Base-by-base conservation (phyloP, 371 early-diverging fungal species). In the Rhizopus delemar region DNA sequence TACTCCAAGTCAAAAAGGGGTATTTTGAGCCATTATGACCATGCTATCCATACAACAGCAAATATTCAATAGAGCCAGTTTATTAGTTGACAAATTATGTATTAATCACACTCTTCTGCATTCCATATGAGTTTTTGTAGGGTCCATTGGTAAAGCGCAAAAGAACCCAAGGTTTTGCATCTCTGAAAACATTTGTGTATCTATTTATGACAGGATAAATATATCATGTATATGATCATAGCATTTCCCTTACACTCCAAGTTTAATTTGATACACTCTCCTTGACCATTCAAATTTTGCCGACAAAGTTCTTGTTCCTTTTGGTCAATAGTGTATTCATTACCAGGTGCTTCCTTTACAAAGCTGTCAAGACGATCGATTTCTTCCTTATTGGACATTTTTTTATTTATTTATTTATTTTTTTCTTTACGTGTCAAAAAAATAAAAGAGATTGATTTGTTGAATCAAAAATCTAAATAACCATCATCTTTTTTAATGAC, bases 131-230 rank as follows among this genome's bases (percentile, higher is more conserved):
- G 77, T 80, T 55, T 75, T 62, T n/a, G 63, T 76, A 22, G 83
- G 83, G 41, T 83, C 83, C 74, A 75, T 78, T 32, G 81, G 81
- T 49, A 83, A 65, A 48, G 78, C 73, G 64, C 83, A 83, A 59
- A 80, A 83, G 57, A 80, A 83, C 53, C 79, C 83, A 45, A 83
- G 69, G 53, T 78, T 74, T 69, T 83, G 83, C 81, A 83, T 83
- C 70, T 78, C 67, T 29, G 71, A 63, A 54, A 83, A 83, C 83
- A 83, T 83, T 66, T 77, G 65, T 31, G 74, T 67, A 63, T 72
- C 81, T 80, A 67, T 59, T 5, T 41, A 41, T 16, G 34, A 43
- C 11, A 43, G 36, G 46, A 15, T 7, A 15, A 11, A 59, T 8
- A 22, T 4, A 5, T 35, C 31, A 29, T 15, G 13, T 31, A 5